Percentiles rank a stretch among this genome's conserved stretches.
Conservation (phyloP, 495 filamentous ascomycete species). For the Lophiostoma macrostomum region DNA sequence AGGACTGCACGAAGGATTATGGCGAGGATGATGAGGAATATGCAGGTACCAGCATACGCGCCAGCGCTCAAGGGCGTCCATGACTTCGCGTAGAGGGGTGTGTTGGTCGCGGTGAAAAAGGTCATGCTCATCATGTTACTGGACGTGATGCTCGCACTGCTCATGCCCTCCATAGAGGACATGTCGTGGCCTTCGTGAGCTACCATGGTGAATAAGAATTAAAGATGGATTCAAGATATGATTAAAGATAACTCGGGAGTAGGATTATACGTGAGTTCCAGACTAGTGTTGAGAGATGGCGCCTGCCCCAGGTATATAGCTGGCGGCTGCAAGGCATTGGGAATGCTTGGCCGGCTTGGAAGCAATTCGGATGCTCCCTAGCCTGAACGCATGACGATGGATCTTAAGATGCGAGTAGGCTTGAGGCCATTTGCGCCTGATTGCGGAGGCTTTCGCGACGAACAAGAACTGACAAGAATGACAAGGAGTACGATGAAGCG, state of each 20-base stretch:
- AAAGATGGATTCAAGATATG: background rate
- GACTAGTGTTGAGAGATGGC: constrained; percentile 5
- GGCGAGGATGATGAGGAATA: constrained; percentile 76
- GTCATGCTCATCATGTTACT: constrained; percentile 37
- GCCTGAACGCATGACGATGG: constrained; percentile 17
- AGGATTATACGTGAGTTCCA: constrained; percentile 11
- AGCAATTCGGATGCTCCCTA: constrained; percentile 1
- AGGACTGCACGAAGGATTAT: constrained; percentile 64
- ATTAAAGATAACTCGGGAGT: background rate
- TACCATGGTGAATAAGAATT: constrained; percentile 13
- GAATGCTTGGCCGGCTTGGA: background rate
- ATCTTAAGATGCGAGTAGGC: background rate
- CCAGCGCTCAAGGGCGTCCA: constrained; percentile 71
- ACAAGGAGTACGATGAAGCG: constrained; percentile 18
- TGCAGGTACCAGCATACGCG: constrained; percentile 77
- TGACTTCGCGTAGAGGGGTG: constrained; percentile 66
- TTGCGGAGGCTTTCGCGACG: constrained; percentile 21
- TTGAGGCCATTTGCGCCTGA: constrained; percentile 7
- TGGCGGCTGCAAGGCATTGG: background rate
- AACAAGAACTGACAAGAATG: constrained; percentile 3
- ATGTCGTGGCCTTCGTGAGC: constrained; percentile 24
- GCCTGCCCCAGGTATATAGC: constrained; percentile 10
- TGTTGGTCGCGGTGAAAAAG: constrained; percentile 65
- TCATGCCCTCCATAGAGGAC: constrained; percentile 3
- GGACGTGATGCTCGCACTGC: constrained; percentile 15